A percentile compares a stretch with the other conserved stretches of the same genome.
Evolutionary conservation across 768 basidiomycete species (phyloP).

Genomic region (Hygrophoropsis aurantiaca): DNA sequence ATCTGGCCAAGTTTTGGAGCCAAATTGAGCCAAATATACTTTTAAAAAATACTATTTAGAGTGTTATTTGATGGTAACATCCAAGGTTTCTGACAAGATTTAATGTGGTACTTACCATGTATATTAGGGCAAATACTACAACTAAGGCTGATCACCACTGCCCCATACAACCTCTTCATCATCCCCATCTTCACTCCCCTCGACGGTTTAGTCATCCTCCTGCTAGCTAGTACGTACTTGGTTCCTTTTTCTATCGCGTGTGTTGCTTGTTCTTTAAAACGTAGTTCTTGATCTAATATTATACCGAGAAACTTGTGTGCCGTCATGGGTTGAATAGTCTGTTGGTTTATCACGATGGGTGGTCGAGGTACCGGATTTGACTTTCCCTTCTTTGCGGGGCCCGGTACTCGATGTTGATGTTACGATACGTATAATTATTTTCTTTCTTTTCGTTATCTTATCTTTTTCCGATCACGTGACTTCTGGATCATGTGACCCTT

Average conservation of each 20-base stretch:
- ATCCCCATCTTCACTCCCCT: neutral
- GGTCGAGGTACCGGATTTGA: neutral
- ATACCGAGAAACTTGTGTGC: conserved; percentile 1
- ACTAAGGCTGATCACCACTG: conserved; percentile 6
- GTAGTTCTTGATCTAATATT: conserved; percentile 2
- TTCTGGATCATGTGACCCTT: too few species aligned
- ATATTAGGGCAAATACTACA: too few species aligned
- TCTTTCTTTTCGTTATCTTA: too few species aligned
- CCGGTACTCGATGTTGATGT: neutral
- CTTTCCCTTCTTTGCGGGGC: neutral
- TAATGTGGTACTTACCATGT: too few species aligned
- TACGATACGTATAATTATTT: too few species aligned
- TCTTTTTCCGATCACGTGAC: too few species aligned
- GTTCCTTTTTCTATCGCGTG: neutral
- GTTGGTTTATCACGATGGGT: neutral
- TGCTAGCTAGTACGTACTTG: neutral
- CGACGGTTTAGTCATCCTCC: neutral
- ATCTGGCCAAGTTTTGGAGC: too few species aligned
- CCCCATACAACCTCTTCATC: neutral
- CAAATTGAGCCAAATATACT: too few species aligned
- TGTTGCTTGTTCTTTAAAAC: neutral
- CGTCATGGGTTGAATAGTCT: neutral
- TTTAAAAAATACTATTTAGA: too few species aligned
- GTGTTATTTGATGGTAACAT: too few species aligned
- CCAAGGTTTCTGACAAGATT: too few species aligned